Conservation (phyloP, 441 rosid species). For the Brassica balearica region DNA sequence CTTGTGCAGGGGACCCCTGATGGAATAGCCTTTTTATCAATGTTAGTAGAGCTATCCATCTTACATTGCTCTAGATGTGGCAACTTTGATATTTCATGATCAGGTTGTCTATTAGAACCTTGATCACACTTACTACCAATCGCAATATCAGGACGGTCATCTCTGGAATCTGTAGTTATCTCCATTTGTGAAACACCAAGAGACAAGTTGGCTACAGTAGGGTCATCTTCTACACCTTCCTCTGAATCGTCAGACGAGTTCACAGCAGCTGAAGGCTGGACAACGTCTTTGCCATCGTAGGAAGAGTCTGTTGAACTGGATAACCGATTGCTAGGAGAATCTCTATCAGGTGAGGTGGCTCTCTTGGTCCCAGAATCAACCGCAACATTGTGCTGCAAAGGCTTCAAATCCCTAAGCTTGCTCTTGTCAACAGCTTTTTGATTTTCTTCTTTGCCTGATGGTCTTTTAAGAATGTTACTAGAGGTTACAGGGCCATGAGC, state of each 20-base stretch:
- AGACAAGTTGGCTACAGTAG: conserved; percentile 10
- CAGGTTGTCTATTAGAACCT: neutral
- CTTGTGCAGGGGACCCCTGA: neutral
- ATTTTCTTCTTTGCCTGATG: conserved; percentile 54
- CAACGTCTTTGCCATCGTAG: conserved; percentile 44
- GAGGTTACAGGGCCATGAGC: conserved; percentile 50
- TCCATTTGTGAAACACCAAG: neutral
- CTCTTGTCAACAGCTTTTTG: conserved; percentile 47
- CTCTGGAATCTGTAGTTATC: neutral
- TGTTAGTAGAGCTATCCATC: neutral
- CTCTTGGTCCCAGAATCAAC: conserved; percentile 51
- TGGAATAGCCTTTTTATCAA: neutral
- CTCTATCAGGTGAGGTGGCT: conserved; percentile 44
- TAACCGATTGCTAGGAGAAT: conserved; percentile 43
- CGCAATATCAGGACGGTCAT: neutral
- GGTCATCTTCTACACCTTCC: conserved; percentile 40
- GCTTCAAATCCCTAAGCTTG: conserved; percentile 51
- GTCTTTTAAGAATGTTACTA: conserved; percentile 51
- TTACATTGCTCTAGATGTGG: neutral
- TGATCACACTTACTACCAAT: neutral
- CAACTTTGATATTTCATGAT: neutral
- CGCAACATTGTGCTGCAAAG: conserved; percentile 48
- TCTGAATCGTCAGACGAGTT: conserved; percentile 40
- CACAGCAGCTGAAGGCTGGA: conserved; percentile 42
- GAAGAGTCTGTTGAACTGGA: conserved; percentile 45